phyloP scores from a whole-genome alignment of 495 filamentous ascomycete genomes.

The Lophium mytilinum region DNA sequence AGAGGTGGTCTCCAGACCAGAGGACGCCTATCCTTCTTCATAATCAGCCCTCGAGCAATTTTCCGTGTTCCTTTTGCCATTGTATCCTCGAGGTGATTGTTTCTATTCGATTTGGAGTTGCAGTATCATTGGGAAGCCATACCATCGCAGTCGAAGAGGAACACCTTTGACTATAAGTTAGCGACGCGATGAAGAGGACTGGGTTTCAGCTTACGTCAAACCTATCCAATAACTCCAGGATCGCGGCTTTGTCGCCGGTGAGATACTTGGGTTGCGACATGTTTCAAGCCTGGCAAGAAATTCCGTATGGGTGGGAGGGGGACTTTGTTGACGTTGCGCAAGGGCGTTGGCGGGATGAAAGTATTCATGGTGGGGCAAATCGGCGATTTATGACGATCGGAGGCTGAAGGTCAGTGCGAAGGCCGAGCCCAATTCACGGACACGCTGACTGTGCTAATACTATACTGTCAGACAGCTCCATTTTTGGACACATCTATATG shows the following conservation, averaged over 20 bases:
- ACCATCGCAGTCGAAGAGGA: conserved; percentile 98
- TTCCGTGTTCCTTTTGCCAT: not conserved
- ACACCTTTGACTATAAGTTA: conserved; percentile 49
- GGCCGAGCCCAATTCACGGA: not conserved
- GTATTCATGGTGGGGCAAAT: conserved; percentile 10
- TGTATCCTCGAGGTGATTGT: too few species aligned
- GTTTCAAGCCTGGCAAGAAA: not conserved
- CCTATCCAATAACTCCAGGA: conserved; percentile 73
- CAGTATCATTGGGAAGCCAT: conserved; percentile 27
- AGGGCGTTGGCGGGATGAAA: not conserved
- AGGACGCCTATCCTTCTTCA: conserved; percentile 65
- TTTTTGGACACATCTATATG: not conserved
- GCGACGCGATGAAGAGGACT: not conserved
- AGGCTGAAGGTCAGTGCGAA: conserved; percentile 5
- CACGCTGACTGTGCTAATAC: too few species aligned
- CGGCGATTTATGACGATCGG: not conserved
- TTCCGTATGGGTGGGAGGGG: not conserved
- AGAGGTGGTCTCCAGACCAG: conserved; percentile 89
- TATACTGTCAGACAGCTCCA: not conserved
- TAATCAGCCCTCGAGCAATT: conserved; percentile 27
- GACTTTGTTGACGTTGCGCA: not conserved
- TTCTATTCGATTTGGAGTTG: not conserved
- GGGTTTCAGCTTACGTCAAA: conserved; percentile 71
- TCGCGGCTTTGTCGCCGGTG: conserved; percentile 64
- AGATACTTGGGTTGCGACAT: conserved; percentile 57